Evolutionary conservation across 164 flowering plant genomes (phyloP), one percentile per base, ranked within the genome.

Genomic region (Magnolia kwangsiensis): DNA sequence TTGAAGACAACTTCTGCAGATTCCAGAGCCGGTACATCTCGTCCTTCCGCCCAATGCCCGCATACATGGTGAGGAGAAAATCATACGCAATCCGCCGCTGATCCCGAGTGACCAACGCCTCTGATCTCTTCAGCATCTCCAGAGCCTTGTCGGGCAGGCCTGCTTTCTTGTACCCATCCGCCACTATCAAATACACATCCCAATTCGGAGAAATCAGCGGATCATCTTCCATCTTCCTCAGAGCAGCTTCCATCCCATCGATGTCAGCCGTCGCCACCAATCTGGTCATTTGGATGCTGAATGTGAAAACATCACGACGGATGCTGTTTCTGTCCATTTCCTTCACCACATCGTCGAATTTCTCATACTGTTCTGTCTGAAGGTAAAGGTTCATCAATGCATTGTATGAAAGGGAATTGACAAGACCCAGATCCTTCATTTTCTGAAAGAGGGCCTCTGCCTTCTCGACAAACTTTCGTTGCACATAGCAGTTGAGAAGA

Each of bases 261-360:
- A 80, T 63, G 45, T 88, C 86, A 61, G 85, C 78, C 11, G 76
- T 72, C 1, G 76, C 78, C 29, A 75, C 83, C 78, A 69, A 84
- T 19, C 85, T 85, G 59, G 65, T 78, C 63, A 90, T 8, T 8
- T 75, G 71, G 50, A 76, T 82, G 50, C 69, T 67, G 23, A 50
- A 66, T 2, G 88, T 83, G 50, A 69, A 75, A 10, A 65, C 67
- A 80, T 87, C 88, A 37, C 2, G 7, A 16, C 51, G 1, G 16
- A 88, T 76, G 50, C 87, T 84, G 20, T 75, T 82, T 7, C 51
- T 79, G 55, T 83, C 80, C 91, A 89, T 89, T 72, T 88, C 89
- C 29, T 80, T 69, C 76, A 85, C 67, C 67, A 86, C 19, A 24
- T 23, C 6, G 18, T 83, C 83, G 37, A 88, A 16, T 59, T 84